Evolutionary conservation across 805 yeast species (phyloP), one percentile per base, ranked within the genome.

Genomic region (Candida hungchunana): DNA sequence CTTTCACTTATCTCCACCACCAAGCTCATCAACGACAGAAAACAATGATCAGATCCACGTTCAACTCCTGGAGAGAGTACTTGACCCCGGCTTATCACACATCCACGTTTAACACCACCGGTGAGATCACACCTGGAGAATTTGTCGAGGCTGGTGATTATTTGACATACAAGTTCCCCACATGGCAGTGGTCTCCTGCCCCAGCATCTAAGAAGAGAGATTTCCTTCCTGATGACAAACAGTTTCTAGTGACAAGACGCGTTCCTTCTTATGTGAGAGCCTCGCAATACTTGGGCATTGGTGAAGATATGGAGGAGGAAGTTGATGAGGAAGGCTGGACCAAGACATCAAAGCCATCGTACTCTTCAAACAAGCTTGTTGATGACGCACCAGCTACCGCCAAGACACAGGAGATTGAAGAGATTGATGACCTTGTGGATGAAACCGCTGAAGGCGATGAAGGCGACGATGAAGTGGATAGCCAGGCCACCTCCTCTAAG

Each of bases 71-170:
- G 64, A 73, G 97, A 48, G 98, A 93, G 59, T 90, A 89, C 54
- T 66, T 93, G 37, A 90, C 98, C 3, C 98, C 98, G 2, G 79
- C 90, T 3, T 73, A 81, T 29, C 86, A 89, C 59, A 74, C 67
- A n/a, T 88, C 97, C 18, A 86, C 93, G 13, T 93, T 88, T 63
- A 69, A 77, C 37, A 63, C 71, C 32, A 84, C 96, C 0, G 98
- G 98, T 4, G 93, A 90, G 57, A 80, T 93, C 34, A 85, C 96
- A 1, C 98, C 98, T 1, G 95, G 86, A 36, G 98, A 93, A 59
- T 93, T 93, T 62, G 90, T 88, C 8, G 68, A 67, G 37, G 97
- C 98, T 4, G 98, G 98, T 16, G 97, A 93, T 58, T 93, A 87
- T 59, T 64, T 93, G 39, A 89, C 81, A 21, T 80, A 78, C 60